Evolutionary conservation across 441 rosid species (phyloP).

Genomic region (Eutrema salsugineum): DNA sequence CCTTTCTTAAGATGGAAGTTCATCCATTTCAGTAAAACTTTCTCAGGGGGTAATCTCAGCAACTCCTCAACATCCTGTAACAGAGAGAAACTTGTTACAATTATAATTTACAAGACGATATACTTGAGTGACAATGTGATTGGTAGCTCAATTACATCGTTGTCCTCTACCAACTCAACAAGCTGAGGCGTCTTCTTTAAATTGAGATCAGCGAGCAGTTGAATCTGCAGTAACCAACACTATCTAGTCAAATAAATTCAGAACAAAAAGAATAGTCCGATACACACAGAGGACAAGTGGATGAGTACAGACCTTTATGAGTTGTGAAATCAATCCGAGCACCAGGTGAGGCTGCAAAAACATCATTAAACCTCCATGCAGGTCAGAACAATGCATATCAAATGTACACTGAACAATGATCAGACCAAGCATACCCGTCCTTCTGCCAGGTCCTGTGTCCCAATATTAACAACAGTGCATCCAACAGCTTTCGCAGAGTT

Average conservation of each 20-base stretch:
- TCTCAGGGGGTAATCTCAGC: slow-evolving; percentile 65
- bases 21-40: slow-evolving; percentile 68
- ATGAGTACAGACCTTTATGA: slow-evolving; percentile 47
- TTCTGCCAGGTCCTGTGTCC: slow-evolving; percentile 67
- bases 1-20: slow-evolving; percentile 71
- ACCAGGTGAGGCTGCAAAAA: slow-evolving; percentile 57
- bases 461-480: slow-evolving; percentile 67
- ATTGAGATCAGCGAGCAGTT: slow-evolving; percentile 65
- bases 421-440: slow-evolving; percentile 49
- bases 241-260: neutral
- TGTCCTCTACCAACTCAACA: slow-evolving; percentile 66
- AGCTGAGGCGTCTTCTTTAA: slow-evolving; percentile 77
- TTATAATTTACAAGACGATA: neutral
- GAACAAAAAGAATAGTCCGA: neutral
- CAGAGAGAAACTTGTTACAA: slow-evolving; percentile 28
- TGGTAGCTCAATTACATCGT: slow-evolving; percentile 33
- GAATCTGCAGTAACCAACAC: slow-evolving; percentile 46
- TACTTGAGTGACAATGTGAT: neutral
- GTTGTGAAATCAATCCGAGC: slow-evolving; percentile 68
- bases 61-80: slow-evolving; percentile 67
- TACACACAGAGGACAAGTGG: slow-evolving; percentile 28
- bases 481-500: slow-evolving; percentile 80
- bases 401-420: slow-evolving; percentile 18
- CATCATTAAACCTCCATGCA: neutral
- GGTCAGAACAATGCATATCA: slow-evolving; percentile 1